Base-by-base conservation (phyloP, 2,329 filamentous ascomycete genomes). In the Lasiodiplodia citricola region DNA sequence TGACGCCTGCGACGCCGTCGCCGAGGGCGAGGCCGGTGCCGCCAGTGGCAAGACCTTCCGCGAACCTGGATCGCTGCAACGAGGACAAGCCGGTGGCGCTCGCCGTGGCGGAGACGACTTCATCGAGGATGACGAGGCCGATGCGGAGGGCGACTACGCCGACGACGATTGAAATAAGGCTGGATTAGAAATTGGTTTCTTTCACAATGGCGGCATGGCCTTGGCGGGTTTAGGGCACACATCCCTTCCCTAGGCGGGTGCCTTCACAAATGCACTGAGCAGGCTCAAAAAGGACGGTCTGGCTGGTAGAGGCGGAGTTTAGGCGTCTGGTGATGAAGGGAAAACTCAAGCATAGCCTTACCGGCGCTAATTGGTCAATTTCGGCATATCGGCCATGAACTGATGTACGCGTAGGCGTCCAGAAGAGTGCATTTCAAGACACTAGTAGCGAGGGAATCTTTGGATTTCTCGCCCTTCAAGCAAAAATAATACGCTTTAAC, bases 1-100 rank as follows among this genome's bases (percentile, higher is more conserved):
- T 71, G 96, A 99, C 82, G 96, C 96, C n/a, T 92, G 90, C 77
- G 91, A 93, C 76, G 85, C 88, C 6, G 90, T 92, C 62, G 90
- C 90, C 18, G 90, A 91, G 75, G 85, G 89, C 70, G 83, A 85
- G 23, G 85, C 60, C 18, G 31, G 83, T 21, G 81, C 79, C 16
- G 75, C 74, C 21, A 76, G 75, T 28, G 66, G 52, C 51, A 69
- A 66, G n/a, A 16, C 62, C 5, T 66, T 58, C 44, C 68, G 68
- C 54, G 68, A 69, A 18, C 31, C 50, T 2, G 68, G 57, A 37
- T 38, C 57, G 13, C n/a, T 54, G 7, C 38, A 38, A 50, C 68
- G 51, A 55, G 54, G 47, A 66, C 62, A 58, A 55, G 44, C 47
- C 21, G 62, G 62, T 8, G 28, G 62, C 52, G 55, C 44, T 16